phyloP scores from a whole-genome alignment of 306 rosid species.

The Ziziphus jujuba region DNA sequence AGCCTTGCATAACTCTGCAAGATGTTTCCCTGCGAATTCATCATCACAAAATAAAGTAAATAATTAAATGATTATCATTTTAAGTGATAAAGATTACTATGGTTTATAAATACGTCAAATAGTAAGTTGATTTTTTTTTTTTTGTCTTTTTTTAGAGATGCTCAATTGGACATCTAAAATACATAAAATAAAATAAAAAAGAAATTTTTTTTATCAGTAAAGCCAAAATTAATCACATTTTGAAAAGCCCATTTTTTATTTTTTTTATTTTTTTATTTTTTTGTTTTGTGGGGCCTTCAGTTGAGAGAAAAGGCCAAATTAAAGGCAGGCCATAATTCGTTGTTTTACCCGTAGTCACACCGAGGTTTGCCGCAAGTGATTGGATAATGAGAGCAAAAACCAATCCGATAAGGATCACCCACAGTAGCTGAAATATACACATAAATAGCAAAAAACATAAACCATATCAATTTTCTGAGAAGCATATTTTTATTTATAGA shows the following conservation, averaged over 20 bases:
- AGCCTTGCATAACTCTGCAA: slow-evolving; percentile 72
- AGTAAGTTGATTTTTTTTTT: too few species aligned
- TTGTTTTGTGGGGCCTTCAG: too few species aligned
- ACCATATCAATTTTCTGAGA: background rate
- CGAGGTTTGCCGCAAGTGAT: slow-evolving; percentile 88
- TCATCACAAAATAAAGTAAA: background rate
- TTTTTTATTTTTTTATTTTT: too few species aligned
- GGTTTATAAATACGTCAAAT: background rate
- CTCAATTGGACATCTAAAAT: too few species aligned
- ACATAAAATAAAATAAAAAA: too few species aligned
- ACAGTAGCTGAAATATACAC: slow-evolving; percentile 58
- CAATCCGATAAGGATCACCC: slow-evolving; percentile 81
- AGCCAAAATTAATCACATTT: too few species aligned
- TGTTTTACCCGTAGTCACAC: slow-evolving; percentile 65
- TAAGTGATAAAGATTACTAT: too few species aligned
- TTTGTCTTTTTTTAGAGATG: too few species aligned
- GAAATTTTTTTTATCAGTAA: too few species aligned
- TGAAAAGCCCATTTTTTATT: too few species aligned
- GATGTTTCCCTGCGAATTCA: slow-evolving; percentile 69
- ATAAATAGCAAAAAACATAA: background rate
- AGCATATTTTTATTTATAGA: too few species aligned
- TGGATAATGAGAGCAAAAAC: slow-evolving; percentile 84
- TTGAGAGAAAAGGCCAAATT: too few species aligned
- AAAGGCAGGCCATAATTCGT: background rate
- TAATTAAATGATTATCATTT: background rate